Conservation (phyloP, 2,329 filamentous ascomycete genomes). For the Fusarium neocosmosporiellum region DNA sequence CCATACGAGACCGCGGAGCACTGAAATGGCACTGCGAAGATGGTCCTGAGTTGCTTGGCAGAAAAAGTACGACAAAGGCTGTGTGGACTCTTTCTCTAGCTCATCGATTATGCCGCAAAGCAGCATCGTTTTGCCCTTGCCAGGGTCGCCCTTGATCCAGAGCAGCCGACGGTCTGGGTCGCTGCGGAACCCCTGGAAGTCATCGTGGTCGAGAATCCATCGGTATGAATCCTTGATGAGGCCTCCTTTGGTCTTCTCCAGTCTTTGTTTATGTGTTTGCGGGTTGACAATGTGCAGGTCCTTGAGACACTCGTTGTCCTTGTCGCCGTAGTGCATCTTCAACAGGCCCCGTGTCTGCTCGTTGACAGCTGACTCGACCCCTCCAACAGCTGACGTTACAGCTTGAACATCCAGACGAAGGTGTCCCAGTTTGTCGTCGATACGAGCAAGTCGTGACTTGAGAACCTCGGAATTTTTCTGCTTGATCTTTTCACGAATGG, state of each 20-base stretch:
- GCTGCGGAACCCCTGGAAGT: constrained; percentile 43
- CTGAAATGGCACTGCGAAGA: constrained; percentile 53
- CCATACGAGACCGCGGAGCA: constrained; percentile 58
- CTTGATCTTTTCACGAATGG: neutral
- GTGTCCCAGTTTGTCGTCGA: neutral
- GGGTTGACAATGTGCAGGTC: neutral
- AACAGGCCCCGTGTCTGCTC: neutral
- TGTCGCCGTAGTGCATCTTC: neutral
- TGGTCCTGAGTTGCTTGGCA: constrained; percentile 55
- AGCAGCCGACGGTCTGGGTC: constrained; percentile 33
- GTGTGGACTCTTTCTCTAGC: neutral
- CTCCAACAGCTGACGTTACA: neutral
- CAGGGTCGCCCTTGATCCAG: constrained; percentile 51
- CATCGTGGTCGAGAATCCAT: constrained; percentile 47
- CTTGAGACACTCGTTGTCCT: neutral
- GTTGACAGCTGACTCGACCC: neutral
- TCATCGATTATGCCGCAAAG: constrained; percentile 47
- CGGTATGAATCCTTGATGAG: constrained; percentile 38
- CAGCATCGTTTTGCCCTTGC: constrained; percentile 54
- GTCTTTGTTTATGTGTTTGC: neutral
- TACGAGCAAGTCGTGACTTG: neutral
- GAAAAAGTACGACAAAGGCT: constrained; percentile 51
- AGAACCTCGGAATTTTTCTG: neutral
- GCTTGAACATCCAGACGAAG: neutral
- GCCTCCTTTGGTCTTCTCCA: constrained; percentile 40